Evolutionary conservation across 1,284 basidiomycete species (phyloP), one percentile per base, ranked within the genome.

Genomic region (Ganoderma boninense): DNA sequence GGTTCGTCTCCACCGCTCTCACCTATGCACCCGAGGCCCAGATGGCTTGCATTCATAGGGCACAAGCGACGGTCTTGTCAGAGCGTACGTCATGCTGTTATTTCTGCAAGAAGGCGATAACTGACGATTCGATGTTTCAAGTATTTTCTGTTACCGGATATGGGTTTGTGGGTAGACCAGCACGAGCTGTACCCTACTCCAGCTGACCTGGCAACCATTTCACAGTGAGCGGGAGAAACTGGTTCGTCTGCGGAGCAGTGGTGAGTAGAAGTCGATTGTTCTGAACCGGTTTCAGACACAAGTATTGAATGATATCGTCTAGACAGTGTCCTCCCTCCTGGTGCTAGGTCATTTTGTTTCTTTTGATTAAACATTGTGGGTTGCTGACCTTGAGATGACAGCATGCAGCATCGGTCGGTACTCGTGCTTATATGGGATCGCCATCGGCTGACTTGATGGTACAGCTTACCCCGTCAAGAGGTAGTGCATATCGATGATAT

Each of bases 141-240:
- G 69, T 40, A 6, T 71, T 2, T 71, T 68, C 54, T 71, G 69
- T 23, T 67, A 68, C 44, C 54, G 69, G 5, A 49, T 68, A 20
- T 71, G 69, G 69, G 62, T 64, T 56, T 42, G 66, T 68, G 42
- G 40, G 64, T 65, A 44, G 29, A 57, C 32, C 29, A 57, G 32
- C 7, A 29, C 54, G 29, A 32, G 32, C 6, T 16, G 32, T 29
- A 10, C 2, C 18, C 14, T 1, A 16, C 29, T 29, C 5, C 6
- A 13, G 54, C 54, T 57, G 11, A 52, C 4, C 49, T 8, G 16
- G 29, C 7, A 5, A 4, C 1, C 11, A 57, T 16, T 18, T 46
- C 20, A 18, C 29, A 65, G 62, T 68, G 49, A 68, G 66, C 56
- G 54, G 43, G 14, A 42, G 43, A 35, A 66, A 66, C 23, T 42